A percentile compares a stretch with the other conserved stretches of the same genome.
Evolutionary conservation across 2,329 filamentous ascomycete genomes (phyloP).

Genomic region (Penicillium fuscoglaucum): DNA sequence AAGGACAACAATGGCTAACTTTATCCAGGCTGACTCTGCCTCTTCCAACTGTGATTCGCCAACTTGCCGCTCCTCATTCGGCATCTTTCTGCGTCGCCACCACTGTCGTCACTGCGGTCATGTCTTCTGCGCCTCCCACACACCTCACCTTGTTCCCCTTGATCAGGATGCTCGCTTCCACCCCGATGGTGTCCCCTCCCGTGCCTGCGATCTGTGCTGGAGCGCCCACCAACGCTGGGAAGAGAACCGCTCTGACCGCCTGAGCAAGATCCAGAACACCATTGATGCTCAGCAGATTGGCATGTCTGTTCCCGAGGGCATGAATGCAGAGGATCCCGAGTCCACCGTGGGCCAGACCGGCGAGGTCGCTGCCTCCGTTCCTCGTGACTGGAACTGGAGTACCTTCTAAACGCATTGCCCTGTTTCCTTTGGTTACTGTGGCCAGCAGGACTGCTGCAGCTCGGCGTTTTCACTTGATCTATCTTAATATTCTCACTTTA

Average conservation of each 20-base stretch:
- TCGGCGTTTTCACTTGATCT: constrained; percentile 7
- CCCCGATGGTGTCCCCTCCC: constrained; percentile 55
- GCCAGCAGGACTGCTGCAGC: constrained; percentile 21
- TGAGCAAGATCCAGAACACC: constrained; percentile 52
- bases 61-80: constrained; percentile 60
- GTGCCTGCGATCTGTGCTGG: constrained; percentile 63
- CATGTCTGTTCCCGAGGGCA: constrained; percentile 25
- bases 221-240: constrained; percentile 60
- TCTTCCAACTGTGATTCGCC: constrained; percentile 58
- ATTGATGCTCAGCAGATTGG: constrained; percentile 32
- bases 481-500: neutral
- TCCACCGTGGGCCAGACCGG: constrained; percentile 27
- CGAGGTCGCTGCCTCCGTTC: constrained; percentile 56
- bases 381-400: constrained; percentile 63
- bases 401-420: constrained; percentile 52
- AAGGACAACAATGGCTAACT: constrained; percentile 17
- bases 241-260: constrained; percentile 47
- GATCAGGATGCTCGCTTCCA: constrained; percentile 66
- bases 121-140: constrained; percentile 64
- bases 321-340: constrained; percentile 24
- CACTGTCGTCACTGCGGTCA: constrained; percentile 68
- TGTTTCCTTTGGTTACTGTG: constrained; percentile 5
- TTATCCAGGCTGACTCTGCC: constrained; percentile 57
- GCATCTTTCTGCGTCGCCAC: constrained; percentile 63
- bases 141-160: constrained; percentile 57